A percentile compares a stretch with the other conserved stretches of the same genome.
phyloP scores from a whole-genome alignment of 2,329 filamentous ascomycete species.

The Epichloe uncinata region DNA sequence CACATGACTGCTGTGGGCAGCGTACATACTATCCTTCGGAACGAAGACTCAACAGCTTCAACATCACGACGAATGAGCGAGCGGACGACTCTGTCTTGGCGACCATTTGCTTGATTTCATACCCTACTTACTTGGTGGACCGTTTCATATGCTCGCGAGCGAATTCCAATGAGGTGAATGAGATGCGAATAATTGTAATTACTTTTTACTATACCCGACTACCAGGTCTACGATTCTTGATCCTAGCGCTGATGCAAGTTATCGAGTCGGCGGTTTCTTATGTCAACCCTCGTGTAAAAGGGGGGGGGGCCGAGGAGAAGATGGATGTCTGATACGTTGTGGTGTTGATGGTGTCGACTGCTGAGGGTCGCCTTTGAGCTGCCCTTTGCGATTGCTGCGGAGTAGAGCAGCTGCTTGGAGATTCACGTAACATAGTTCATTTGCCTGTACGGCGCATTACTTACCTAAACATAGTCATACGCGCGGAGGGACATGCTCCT shows the following conservation, averaged over 20 bases:
- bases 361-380: neutral
- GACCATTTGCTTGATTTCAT: neutral
- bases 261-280: constrained; percentile 1
- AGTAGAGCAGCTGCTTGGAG: constrained; percentile 2
- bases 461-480: constrained; percentile 9
- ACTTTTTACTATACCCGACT: constrained; percentile 6
- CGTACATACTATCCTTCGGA: constrained; percentile 9
- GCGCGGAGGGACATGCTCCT: constrained; percentile 7
- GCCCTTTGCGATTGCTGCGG: neutral
- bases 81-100: neutral
- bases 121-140: neutral
- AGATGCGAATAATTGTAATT: constrained; percentile 7
- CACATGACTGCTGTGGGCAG: constrained; percentile 5
- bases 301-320: neutral
- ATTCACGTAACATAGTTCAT: constrained; percentile 8
- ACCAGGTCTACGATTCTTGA: constrained; percentile 4
- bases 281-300: neutral
- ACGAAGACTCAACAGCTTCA: constrained; percentile 1
- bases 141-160: constrained; percentile 3
- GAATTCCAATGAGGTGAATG: constrained; percentile 5
- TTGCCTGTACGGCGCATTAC: constrained; percentile 3
- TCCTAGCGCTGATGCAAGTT: constrained; percentile 2
- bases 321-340: constrained; percentile 1
- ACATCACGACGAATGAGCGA: constrained; percentile 7
- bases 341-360: neutral